Conservation (phyloP, 495 filamentous ascomycete genomes). For the Penicillium canescens region DNA sequence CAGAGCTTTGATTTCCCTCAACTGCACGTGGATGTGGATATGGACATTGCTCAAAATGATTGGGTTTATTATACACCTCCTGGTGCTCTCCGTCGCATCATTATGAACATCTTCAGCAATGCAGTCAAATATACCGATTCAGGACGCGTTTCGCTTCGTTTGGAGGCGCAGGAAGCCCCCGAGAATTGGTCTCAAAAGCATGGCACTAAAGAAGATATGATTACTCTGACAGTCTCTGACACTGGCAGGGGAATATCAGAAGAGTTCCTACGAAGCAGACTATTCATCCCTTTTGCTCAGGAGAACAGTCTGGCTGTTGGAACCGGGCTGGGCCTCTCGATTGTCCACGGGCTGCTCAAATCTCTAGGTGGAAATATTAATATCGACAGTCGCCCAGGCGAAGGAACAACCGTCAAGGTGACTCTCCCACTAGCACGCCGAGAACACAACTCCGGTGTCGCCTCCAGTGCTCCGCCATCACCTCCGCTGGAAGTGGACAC, state of each 20-base stretch:
- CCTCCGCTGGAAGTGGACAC: constrained; percentile 9
- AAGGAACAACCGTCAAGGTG: constrained; percentile 53
- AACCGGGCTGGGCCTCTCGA: constrained; percentile 44
- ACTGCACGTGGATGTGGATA: constrained; percentile 51
- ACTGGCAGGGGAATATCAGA: constrained; percentile 38
- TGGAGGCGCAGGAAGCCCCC: constrained; percentile 43
- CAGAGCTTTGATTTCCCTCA: background rate
- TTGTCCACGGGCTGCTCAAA: constrained; percentile 42
- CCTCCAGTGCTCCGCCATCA: constrained; percentile 3
- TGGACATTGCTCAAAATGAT: constrained; percentile 60
- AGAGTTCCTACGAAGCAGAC: constrained; percentile 40
- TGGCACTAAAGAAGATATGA: constrained; percentile 24
- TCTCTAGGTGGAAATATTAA: constrained; percentile 43
- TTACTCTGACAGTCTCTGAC: constrained; percentile 30
- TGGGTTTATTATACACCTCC: constrained; percentile 66
- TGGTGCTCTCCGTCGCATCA: constrained; percentile 67
- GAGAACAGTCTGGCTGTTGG: constrained; percentile 46
- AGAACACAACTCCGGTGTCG: constrained; percentile 7
- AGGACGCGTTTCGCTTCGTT: constrained; percentile 62
- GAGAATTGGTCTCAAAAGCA: constrained; percentile 16
- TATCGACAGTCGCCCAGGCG: constrained; percentile 36
- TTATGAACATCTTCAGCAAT: constrained; percentile 82
- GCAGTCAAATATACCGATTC: constrained; percentile 71
- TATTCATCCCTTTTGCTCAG: constrained; percentile 51
- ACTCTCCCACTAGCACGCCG: constrained; percentile 38